Conservation (phyloP, 176 grass and related monocot genomes). For the Eleusine coracana region DNA sequence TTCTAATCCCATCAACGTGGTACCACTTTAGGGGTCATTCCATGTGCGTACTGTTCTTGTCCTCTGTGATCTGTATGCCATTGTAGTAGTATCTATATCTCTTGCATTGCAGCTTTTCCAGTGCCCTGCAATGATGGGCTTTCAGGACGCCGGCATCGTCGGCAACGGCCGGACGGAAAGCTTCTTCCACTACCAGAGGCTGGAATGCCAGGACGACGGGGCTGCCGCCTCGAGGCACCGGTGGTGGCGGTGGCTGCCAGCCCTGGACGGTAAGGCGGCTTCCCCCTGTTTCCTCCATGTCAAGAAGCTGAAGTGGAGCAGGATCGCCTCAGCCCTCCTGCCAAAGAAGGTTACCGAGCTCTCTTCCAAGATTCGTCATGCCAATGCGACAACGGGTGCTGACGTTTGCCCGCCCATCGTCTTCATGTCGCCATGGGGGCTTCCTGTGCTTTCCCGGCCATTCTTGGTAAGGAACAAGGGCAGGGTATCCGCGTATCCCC, state of each 20-base stretch:
- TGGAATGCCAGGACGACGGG: slow-evolving; percentile 30
- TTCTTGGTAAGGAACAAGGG: slow-evolving; percentile 26
- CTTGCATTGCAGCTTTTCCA: slow-evolving; percentile 39
- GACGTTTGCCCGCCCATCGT: slow-evolving; percentile 38
- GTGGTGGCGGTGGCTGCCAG: slow-evolving; percentile 39
- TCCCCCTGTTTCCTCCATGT: slow-evolving; percentile 25
- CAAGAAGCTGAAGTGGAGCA: slow-evolving; percentile 52
- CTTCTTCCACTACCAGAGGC: slow-evolving; percentile 51
- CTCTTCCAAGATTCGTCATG: slow-evolving; percentile 40
- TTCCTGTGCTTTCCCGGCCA: slow-evolving; percentile 56
- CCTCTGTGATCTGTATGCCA: slow-evolving; percentile 39
- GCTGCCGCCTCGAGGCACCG: background rate
- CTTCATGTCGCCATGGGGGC: slow-evolving; percentile 64
- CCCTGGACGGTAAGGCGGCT: slow-evolving; percentile 21
- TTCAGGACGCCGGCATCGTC: slow-evolving; percentile 40
- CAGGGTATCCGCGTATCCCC: slow-evolving; percentile 22
- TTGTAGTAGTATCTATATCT: slow-evolving; percentile 42
- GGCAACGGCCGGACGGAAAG: slow-evolving; percentile 1
- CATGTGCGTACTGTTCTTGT: slow-evolving; percentile 51
- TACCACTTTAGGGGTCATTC: slow-evolving; percentile 44
- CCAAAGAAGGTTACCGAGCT: slow-evolving; percentile 38
- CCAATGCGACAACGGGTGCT: background rate
- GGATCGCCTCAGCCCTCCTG: slow-evolving; percentile 40
- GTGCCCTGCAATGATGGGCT: slow-evolving; percentile 48
- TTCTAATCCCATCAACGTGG: slow-evolving; percentile 37